Evolutionary conservation across 2,329 filamentous ascomycete genomes (phyloP), one percentile per base, ranked within the genome.

Genomic region (Immersiporthe knoxdaviesiana): DNA sequence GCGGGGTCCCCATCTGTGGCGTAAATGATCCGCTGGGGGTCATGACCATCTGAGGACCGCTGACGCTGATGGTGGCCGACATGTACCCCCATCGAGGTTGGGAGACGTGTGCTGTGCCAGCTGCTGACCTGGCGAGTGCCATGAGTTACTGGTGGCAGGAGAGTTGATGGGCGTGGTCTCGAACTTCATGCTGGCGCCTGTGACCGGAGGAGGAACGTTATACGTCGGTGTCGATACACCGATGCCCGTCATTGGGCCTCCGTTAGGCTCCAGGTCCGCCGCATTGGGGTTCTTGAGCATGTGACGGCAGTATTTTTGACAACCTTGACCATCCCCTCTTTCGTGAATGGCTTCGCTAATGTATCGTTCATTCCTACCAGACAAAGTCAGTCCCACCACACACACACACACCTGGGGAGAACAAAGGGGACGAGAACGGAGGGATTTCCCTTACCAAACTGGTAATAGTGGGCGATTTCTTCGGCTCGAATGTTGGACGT

Each of bases 401-500:
- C 56, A n/a, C n/a, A n/a, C n/a, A n/a, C n/a, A n/a, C n/a, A 4
- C 35, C 35, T 4, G 69, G 68, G 73, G 72, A 65, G n/a, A 63
- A 52, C 56, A 37, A 1, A 1, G 8, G 18, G 3, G n/a, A n/a
- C 10, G 12, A 44, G 59, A 12, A 16, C n/a, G n/a, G 7, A 5
- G 32, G 52, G 37, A 64, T 58, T 59, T 44, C 18, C 79, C 91
- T 84, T 86, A 96, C 94, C 96, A 81, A 97, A 94, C 75, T 95
- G 91, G 82, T 97, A 98, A 78, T 99, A 99, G 82, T 97, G 94
- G 66, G 95, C 92, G 71, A 98, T 97, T 78, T 99, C 96, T 76
- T 97, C 95, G 71, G 93, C 94, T 73, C 96, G 89, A 73, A 99
- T 98, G 77, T 98, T 99, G 3, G 95, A 97, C 3, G 96, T 99